phyloP scores from a whole-genome alignment of 306 rosid genomes.

The Cicer chorassanicum region DNA sequence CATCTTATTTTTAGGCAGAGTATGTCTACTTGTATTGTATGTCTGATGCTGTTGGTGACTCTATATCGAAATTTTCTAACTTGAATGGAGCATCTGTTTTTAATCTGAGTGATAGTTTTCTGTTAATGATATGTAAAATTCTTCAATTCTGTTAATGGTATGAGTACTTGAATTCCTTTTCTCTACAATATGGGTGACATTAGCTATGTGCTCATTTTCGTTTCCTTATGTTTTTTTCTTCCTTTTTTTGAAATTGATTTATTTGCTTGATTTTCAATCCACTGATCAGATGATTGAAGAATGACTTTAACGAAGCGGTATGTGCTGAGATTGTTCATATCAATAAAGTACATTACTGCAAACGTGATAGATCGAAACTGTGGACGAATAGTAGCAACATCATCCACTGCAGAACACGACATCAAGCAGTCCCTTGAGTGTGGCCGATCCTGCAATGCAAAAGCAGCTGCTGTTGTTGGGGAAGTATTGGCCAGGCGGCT shows the following conservation, averaged over 20 bases:
- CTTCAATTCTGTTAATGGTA: too few species aligned
- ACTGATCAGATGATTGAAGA: conserved; percentile 43
- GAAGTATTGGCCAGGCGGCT: conserved; percentile 91
- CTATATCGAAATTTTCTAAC: not conserved
- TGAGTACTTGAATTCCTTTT: not conserved
- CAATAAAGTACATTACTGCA: conserved; percentile 85
- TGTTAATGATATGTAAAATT: not conserved
- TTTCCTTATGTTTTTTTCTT: not conserved
- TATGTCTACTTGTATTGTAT: conserved; percentile 2
- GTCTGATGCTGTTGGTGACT: not conserved
- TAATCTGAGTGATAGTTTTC: conserved; percentile 4
- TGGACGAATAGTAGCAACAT: conserved; percentile 74
- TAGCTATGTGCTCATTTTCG: not conserved
- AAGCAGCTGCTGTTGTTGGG: conserved; percentile 84
- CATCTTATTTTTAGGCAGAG: conserved; percentile 1
- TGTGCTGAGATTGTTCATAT: conserved; percentile 84
- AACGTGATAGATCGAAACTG: conserved; percentile 85
- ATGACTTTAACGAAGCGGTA: conserved; percentile 78
- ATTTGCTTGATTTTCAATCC: not conserved
- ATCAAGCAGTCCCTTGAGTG: conserved; percentile 86
- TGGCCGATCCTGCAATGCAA: conserved; percentile 84
- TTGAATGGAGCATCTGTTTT: conserved; percentile 21
- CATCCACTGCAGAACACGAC: conserved; percentile 77
- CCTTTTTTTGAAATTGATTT: conserved; percentile 15
- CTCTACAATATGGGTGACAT: not conserved